Evolutionary conservation across 192 early-diverging fungal genomes (phyloP).

Genomic region (Coemansia sp.): DNA sequence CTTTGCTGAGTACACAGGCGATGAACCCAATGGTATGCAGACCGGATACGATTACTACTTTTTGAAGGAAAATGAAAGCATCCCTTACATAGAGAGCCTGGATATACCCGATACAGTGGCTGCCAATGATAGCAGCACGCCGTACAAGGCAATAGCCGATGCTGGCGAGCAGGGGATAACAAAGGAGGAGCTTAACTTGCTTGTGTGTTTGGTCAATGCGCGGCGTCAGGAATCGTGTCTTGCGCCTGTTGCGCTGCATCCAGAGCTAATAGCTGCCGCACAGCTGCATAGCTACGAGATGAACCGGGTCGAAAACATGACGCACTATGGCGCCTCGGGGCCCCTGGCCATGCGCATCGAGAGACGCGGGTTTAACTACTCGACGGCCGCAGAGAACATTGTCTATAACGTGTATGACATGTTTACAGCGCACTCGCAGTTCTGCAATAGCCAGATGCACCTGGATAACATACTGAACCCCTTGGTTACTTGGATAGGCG

Average conservation of each 20-base stretch:
- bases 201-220: slow-evolving; percentile 44
- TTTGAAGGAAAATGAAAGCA: slow-evolving; percentile 22
- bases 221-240: slow-evolving; percentile 40
- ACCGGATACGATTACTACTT: slow-evolving; percentile 31
- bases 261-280: slow-evolving; percentile 35
- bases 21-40: slow-evolving; percentile 23
- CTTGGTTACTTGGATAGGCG: slow-evolving; percentile 27
- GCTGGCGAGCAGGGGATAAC: slow-evolving; percentile 37
- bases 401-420: slow-evolving; percentile 19
- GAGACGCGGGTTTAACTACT: slow-evolving; percentile 38
- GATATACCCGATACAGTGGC: slow-evolving; percentile 10
- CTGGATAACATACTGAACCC: slow-evolving; percentile 37
- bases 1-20: slow-evolving; percentile 1
- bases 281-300: slow-evolving; percentile 53
- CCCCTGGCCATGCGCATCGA: slow-evolving; percentile 18
- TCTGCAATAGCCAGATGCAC: slow-evolving; percentile 35
- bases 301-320: slow-evolving; percentile 44
- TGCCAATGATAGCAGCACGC: slow-evolving; percentile 14
- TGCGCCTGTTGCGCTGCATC: slow-evolving; percentile 35
- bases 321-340: slow-evolving; percentile 28
- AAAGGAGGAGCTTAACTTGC: slow-evolving; percentile 38
- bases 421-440: slow-evolving; percentile 16
- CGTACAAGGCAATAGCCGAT: slow-evolving; percentile 25
- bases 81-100: slow-evolving; percentile 32
- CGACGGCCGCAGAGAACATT: slow-evolving; percentile 30